Evolutionary conservation across 192 early-diverging fungal genomes (phyloP).

Genomic region (Neocallimastix lanati): DNA sequence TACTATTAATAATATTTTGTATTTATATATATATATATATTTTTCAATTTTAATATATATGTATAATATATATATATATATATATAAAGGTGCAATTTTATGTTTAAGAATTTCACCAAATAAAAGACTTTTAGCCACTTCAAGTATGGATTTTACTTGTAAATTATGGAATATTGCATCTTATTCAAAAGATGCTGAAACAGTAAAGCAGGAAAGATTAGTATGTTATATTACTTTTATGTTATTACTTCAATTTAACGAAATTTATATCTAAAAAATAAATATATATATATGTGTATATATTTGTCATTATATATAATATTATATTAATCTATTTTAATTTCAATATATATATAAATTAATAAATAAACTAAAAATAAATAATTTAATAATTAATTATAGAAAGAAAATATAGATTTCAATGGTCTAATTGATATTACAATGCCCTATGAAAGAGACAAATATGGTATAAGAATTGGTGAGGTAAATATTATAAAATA

Average conservation of each 20-base stretch:
- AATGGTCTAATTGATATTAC: background rate
- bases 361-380: too few species aligned
- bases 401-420: background rate
- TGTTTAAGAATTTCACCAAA: slow-evolving; percentile 18
- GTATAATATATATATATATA: background rate
- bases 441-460: slow-evolving; percentile 6
- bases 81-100: slow-evolving; percentile 17
- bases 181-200: slow-evolving; percentile 19
- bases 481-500: too few species aligned
- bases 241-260: too few species aligned
- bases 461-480: slow-evolving; percentile 6
- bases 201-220: slow-evolving; percentile 14
- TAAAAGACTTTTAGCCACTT: slow-evolving; percentile 19
- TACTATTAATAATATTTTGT: too few species aligned
- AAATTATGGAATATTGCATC: slow-evolving; percentile 34
- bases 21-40: too few species aligned
- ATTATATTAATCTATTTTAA: too few species aligned
- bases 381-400: too few species aligned
- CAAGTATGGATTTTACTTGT: slow-evolving; percentile 28
- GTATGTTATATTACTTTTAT: background rate
- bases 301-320: too few species aligned
- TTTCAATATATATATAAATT: too few species aligned
- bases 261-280: too few species aligned
- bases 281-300: too few species aligned
- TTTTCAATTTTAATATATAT: too few species aligned